phyloP scores from a whole-genome alignment of 1,139 yeast species.

The Wickerhamomyces sp. region DNA sequence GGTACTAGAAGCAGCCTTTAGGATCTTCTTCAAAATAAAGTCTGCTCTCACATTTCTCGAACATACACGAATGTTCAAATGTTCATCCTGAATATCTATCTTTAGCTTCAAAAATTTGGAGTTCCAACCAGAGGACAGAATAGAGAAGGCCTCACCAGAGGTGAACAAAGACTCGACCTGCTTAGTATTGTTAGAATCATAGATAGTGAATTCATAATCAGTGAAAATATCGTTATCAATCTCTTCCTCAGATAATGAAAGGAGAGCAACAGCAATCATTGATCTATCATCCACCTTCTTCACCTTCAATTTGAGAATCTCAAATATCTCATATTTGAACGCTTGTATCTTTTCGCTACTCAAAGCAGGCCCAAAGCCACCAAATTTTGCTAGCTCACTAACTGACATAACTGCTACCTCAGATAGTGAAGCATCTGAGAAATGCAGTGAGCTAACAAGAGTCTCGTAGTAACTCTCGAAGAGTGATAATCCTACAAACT shows the following conservation, averaged over 20 bases:
- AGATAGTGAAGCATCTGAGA: constrained; percentile 14
- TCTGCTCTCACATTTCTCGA: constrained; percentile 18
- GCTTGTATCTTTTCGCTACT: constrained; percentile 13
- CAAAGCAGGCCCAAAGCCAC: constrained; percentile 41
- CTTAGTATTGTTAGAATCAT: constrained; percentile 58
- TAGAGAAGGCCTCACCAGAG: constrained; percentile 78
- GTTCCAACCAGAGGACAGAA: constrained; percentile 73
- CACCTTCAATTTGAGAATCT: constrained; percentile 37
- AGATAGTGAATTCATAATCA: constrained; percentile 41
- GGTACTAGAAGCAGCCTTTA: constrained; percentile 53
- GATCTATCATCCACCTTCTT: constrained; percentile 60
- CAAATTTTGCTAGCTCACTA: constrained; percentile 56
- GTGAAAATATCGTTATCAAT: constrained; percentile 17
- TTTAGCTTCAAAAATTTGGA: constrained; percentile 50
- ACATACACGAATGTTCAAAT: constrained; percentile 6
- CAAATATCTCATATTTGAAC: constrained; percentile 27
- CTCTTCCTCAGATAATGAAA: constrained; percentile 40
- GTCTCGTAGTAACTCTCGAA: constrained; percentile 4
- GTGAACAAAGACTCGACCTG: constrained; percentile 72
- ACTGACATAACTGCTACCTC: constrained; percentile 41
- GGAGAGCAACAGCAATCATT: constrained; percentile 44
- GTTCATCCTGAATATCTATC: constrained; percentile 43
- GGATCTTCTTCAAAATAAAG: constrained; percentile 40
- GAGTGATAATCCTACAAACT: constrained; percentile 4
- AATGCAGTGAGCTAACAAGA: constrained; percentile 19